These are phyloP conservation scores for Leucocoprinus birnbaumii DNA, from an alignment of 768 basidiomycete species.

Conservation along the genomic window DNA sequence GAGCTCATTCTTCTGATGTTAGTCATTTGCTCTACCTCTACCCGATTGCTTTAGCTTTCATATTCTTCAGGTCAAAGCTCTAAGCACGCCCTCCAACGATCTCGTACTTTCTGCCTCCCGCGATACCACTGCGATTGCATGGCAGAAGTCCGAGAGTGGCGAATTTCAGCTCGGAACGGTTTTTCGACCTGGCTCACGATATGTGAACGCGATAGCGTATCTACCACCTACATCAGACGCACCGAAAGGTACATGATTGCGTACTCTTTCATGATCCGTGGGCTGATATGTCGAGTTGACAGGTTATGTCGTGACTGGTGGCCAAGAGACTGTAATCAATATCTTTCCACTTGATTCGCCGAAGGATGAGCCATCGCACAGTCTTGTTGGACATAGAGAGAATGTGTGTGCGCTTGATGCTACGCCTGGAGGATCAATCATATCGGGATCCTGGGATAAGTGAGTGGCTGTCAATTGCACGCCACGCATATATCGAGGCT, in stretches of 20 bases:
- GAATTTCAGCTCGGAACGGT: constrained; percentile 54
- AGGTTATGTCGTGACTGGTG: constrained; percentile 88
- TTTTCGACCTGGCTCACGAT: constrained; percentile 66
- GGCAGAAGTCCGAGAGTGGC: constrained; percentile 54
- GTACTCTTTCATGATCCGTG: constrained; percentile 14
- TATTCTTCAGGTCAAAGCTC: constrained; percentile 69
- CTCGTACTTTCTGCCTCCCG: constrained; percentile 89
- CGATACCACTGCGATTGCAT: constrained; percentile 87
- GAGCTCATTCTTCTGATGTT: constrained; percentile 29
- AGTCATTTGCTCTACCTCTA: constrained; percentile 9
- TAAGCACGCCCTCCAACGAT: constrained; percentile 72
- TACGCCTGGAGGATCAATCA: constrained; percentile 66
- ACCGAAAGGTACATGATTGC: constrained; percentile 56
- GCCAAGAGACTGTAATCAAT: constrained; percentile 87
- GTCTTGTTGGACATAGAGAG: constrained; percentile 83
- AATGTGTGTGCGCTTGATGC: constrained; percentile 88
- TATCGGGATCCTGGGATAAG: constrained; percentile 98
- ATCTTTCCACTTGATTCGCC: constrained; percentile 62
- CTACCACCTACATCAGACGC: constrained; percentile 65
- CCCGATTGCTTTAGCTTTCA: constrained; percentile 10
- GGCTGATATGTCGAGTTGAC: constrained; percentile 13
- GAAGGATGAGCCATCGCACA: constrained; percentile 74
- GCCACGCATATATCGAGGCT: background rate
- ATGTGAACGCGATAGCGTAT: constrained; percentile 81
- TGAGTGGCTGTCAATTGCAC: constrained; percentile 32